Base-by-base conservation (phyloP, 164 flowering plant species). In the Piper betle region DNA sequence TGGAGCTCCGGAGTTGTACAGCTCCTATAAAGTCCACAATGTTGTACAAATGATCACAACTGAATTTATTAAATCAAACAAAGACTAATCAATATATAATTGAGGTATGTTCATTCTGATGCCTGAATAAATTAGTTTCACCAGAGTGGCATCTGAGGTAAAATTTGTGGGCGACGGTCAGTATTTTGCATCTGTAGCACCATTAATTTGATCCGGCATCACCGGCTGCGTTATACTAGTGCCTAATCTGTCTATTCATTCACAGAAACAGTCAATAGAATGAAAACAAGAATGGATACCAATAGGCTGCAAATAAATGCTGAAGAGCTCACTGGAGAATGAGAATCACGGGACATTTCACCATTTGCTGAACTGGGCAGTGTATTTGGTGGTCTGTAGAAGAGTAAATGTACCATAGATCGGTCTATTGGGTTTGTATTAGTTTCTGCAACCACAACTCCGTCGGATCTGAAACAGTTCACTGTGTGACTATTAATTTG, bases 401-500 rank as follows among this genome's bases (percentile, higher is more conserved):
- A 91, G 66, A 91, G 78, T 66, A 91, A 67, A 71, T 83, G 87
- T 39, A 96, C 97, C 58, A 91, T 80, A 6, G 96, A 81, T 52
- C 97, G 84, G 64, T 91, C 97, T 37, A 91, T 82, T 25, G 96
- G 91, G 69, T 91, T 91, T 65, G 97, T 91, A 62, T 79, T 80
- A 39, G 93, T 83, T 73, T 91, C 97, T 57, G 85, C 75, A 66
- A 82, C 91, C 72, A 82, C 41, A 59, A 77, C 81, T 39, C 78
- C 81, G 17, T 60, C 38, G 63, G 75, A 73, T 80, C 95, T 84
- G 71, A 67, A 68, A 46, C 15, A 15, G 50, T 15, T 2, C 15
- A 46, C 11, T 10, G 50, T 46, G 3, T 46, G 50, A 15, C 15
- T 46, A 46, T 46, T 9, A 10, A 6, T 46, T 10, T 15, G 10